Evolutionary conservation across 306 rosid genomes (phyloP), one percentile per base, ranked within the genome.

Genomic region (Citrullus amarus): DNA sequence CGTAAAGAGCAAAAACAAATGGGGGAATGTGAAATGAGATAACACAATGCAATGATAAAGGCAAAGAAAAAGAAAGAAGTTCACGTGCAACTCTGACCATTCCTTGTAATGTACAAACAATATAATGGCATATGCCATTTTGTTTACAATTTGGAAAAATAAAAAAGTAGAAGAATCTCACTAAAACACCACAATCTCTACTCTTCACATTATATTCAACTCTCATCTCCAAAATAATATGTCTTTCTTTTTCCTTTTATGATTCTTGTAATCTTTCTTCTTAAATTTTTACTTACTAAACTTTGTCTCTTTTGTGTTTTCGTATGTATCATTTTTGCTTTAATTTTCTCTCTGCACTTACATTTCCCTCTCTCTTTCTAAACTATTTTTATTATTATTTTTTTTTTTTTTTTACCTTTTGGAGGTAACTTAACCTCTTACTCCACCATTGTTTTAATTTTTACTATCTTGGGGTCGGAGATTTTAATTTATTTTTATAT

Each of bases 21-120:
- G 48, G 50, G 48, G 70, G 36, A 65, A 65, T 65, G 50, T 17
- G 68, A 61, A 30, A 15, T 63, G 70, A 63, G 11, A 63, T 63
- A 38, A 67, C 30, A 38, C 3, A 67, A 67, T 65, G 15, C 3
- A 67, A 67, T 65, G 15, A 68, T 68, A 10, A 68, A 38, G 13
- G 6, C 12, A 36, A 34, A 4, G 46, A 65, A 65, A 18, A 41
- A 6, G 2, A 6, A 44, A 70, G 34, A 70, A 11, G 57, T 70
- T 44, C 76, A 70, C 76, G 76, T 70, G 76, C 56, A 70, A 68
- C 17, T 67, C 51, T 63, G 75, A 67, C 8, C 53, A 39, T 67
- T 67, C 74, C 74, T 67, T 67, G 17, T 67, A 39, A 39, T 39
- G 51, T 41, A 67, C 53, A 67, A 68, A 66, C 25, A 66, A 38